A percentile compares a stretch with the other conserved stretches of the same genome.
These are phyloP conservation scores for Reticulascus tulasneorum DNA, from an alignment of 2,329 filamentous ascomycete species.

Conservation along the genomic window DNA sequence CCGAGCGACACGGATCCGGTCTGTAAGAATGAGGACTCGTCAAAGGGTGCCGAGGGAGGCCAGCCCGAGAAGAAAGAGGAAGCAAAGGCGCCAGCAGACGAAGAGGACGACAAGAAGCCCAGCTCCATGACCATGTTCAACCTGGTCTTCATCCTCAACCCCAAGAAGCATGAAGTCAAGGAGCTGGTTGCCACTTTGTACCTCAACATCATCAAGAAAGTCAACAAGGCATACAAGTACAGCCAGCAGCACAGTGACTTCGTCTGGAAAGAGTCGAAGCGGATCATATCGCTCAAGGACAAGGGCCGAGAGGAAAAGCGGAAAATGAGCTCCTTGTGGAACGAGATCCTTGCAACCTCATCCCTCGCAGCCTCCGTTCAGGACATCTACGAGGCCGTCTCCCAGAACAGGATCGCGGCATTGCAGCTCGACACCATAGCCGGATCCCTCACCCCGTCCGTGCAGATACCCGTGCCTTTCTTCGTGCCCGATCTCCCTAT, in stretches of 20 bases:
- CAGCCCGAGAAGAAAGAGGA: slow-evolving; percentile 19
- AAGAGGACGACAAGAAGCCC: slow-evolving; percentile 56
- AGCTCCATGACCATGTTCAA: slow-evolving; percentile 95
- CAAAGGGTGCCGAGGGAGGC: slow-evolving; percentile 23
- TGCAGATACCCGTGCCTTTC: slow-evolving; percentile 61
- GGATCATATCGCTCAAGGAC: slow-evolving; percentile 75
- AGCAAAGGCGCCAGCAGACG: slow-evolving; percentile 31
- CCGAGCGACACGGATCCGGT: slow-evolving; percentile 16
- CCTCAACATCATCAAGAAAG: slow-evolving; percentile 83
- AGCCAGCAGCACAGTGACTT: slow-evolving; percentile 88
- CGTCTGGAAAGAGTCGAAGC: slow-evolving; percentile 85
- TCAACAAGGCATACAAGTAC: slow-evolving; percentile 88
- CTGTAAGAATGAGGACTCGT: slow-evolving; percentile 21
- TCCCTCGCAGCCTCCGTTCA: slow-evolving; percentile 79
- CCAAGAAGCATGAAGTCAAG: slow-evolving; percentile 72
- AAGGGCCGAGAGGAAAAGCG: slow-evolving; percentile 69
- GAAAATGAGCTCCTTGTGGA: slow-evolving; percentile 66
- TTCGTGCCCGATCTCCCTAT: slow-evolving; percentile 71
- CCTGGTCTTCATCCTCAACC: slow-evolving; percentile 85
- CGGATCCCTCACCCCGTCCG: slow-evolving; percentile 56
- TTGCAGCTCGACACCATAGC: slow-evolving; percentile 66
- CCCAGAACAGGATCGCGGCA: slow-evolving; percentile 80
- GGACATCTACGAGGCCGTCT: slow-evolving; percentile 77
- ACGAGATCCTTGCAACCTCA: slow-evolving; percentile 65
- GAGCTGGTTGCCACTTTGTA: slow-evolving; percentile 74